Evolutionary conservation across 306 rosid genomes (phyloP).

Genomic region (Glycine latifolia): DNA sequence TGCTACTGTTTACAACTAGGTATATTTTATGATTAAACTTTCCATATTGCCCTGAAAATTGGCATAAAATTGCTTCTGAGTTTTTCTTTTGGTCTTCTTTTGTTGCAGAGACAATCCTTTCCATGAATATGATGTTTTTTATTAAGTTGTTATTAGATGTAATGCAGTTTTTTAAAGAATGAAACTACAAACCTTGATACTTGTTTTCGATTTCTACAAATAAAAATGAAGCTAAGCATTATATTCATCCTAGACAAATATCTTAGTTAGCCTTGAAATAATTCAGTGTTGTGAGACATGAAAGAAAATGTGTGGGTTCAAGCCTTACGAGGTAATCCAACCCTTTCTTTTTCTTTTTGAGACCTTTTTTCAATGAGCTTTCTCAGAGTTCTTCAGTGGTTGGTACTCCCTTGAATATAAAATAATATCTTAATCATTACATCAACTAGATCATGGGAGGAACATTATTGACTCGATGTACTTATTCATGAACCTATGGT

Average conservation of each 20-base stretch:
- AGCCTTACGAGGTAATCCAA: constrained; percentile 7
- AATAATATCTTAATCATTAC: constrained; percentile 34
- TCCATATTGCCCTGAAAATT: constrained; percentile 12
- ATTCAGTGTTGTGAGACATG: not conserved
- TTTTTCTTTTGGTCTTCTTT: not conserved
- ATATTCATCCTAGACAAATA: too few species aligned
- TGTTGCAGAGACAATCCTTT: not conserved
- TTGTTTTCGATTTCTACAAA: too few species aligned
- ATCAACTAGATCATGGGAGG: constrained; percentile 39
- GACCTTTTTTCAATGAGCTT: constrained; percentile 15
- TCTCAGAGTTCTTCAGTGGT: not conserved
- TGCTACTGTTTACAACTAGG: constrained; percentile 35
- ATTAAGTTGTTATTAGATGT: not conserved
- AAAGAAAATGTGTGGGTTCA: constrained; percentile 15
- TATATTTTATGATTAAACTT: constrained; percentile 33
- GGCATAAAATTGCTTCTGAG: not conserved
- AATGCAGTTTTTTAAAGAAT: not conserved
- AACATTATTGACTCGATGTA: constrained; percentile 33
- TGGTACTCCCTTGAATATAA: not conserved
- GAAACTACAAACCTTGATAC: not conserved
- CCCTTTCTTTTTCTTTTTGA: constrained; percentile 11
- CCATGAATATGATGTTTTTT: not conserved
- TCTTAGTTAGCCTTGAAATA: not conserved
- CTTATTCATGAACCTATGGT: constrained; percentile 58
- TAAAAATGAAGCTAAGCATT: too few species aligned